Evolutionary conservation across 345 rosid species (phyloP).

Genomic region (Fremontodendron californicum): DNA sequence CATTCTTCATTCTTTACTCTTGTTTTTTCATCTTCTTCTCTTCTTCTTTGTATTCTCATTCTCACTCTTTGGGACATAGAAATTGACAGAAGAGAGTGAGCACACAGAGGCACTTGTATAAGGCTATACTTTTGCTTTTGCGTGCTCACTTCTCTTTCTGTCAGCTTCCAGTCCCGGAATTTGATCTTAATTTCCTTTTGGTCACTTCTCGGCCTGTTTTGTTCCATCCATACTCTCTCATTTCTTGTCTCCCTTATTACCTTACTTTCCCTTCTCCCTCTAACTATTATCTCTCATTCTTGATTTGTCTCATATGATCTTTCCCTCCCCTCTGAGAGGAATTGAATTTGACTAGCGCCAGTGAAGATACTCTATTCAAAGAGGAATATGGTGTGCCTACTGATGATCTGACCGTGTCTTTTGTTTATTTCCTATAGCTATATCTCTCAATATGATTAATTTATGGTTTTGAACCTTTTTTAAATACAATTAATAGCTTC

Average conservation of each 20-base stretch:
- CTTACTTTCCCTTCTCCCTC: neutral
- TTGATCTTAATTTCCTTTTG: constrained; percentile 10
- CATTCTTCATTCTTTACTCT: neutral
- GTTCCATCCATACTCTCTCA: constrained; percentile 24
- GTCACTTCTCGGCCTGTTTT: constrained; percentile 22
- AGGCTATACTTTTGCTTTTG: constrained; percentile 62
- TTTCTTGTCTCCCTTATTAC: neutral
- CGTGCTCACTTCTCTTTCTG: constrained; percentile 96
- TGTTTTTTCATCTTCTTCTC: neutral
- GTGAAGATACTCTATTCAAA: constrained; percentile 1
- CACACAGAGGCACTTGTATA: constrained; percentile 83
- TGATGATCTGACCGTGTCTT: constrained; percentile 5
- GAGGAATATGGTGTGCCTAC: neutral
- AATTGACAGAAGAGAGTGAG: constrained; percentile 99
- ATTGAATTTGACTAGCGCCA: neutral
- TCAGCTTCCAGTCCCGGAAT: constrained; percentile 67
- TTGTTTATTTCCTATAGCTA: constrained; percentile 1
- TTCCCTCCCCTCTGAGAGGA: neutral
- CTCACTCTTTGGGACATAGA: constrained; percentile 36
- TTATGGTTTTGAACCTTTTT: constrained; percentile 6
- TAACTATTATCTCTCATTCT: neutral
- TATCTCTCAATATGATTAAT: constrained; percentile 7
- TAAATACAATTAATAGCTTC: constrained; percentile 22
- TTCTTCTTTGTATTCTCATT: neutral
- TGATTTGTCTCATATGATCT: neutral